These are phyloP conservation scores for Colletotrichum lindemuthianum DNA, from an alignment of 2,329 filamentous ascomycete genomes.

Conservation along the genomic window DNA sequence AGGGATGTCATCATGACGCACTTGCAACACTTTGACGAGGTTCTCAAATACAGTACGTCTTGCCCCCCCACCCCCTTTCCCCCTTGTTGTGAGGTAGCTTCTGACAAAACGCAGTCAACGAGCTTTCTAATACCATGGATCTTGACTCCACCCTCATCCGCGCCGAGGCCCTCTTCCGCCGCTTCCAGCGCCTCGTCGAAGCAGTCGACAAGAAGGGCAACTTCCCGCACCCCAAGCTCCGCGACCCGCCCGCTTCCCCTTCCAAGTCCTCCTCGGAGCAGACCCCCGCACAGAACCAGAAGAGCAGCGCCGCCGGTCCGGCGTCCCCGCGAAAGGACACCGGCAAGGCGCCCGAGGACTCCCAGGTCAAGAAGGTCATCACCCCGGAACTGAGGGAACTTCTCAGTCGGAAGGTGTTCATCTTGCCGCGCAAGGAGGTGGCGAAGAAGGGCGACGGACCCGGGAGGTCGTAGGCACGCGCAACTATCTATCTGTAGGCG, in stretches of 20 bases:
- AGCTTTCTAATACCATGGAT: conserved; percentile 93
- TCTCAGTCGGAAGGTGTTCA: conserved; percentile 59
- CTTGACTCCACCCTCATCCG: conserved; percentile 85
- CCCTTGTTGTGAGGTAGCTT: not conserved
- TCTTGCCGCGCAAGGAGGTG: conserved; percentile 54
- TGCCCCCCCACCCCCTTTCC: not conserved
- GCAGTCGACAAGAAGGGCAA: conserved; percentile 91
- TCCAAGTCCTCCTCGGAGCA: conserved; percentile 23
- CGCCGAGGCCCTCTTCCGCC: conserved; percentile 87
- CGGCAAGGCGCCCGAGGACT: conserved; percentile 45
- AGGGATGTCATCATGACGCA: conserved; percentile 97
- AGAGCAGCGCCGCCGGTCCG: conserved; percentile 41
- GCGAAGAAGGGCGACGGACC: conserved; percentile 25
- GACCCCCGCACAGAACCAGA: not conserved
- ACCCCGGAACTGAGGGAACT: conserved; percentile 66
- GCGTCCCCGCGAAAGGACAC: conserved; percentile 42
- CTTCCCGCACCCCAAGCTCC: conserved; percentile 69
- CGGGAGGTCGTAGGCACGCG: not conserved
- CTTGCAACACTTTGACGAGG: conserved; percentile 93
- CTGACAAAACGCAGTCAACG: conserved; percentile 74
- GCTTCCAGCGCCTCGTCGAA: conserved; percentile 89
- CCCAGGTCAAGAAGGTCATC: conserved; percentile 57
- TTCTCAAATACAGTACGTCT: conserved; percentile 88
- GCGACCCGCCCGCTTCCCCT: conserved; percentile 30
- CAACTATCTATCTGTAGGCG: no score